phyloP scores from a whole-genome alignment of 768 basidiomycete genomes.

The Dioszegia crocea region DNA sequence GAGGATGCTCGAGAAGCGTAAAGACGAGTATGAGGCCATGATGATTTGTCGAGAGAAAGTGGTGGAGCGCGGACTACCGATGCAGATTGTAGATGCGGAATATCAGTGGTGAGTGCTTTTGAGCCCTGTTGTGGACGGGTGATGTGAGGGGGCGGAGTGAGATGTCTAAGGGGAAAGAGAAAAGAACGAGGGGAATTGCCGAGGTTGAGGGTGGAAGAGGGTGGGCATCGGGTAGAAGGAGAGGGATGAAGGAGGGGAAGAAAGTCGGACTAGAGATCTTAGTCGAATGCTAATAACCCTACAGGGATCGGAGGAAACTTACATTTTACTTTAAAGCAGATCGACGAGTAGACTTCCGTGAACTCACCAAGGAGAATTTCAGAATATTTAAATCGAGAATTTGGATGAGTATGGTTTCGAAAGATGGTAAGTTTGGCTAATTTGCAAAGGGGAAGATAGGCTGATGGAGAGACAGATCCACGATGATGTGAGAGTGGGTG shows the following conservation, averaged over 20 bases:
- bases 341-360: constrained; percentile 84
- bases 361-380: constrained; percentile 91
- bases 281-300: neutral
- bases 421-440: constrained; percentile 28
- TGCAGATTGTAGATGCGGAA: constrained; percentile 98
- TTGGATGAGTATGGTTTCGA: constrained; percentile 43
- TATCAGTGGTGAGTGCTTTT: constrained; percentile 89
- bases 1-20: constrained; percentile 71
- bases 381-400: constrained; percentile 53
- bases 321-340: constrained; percentile 98
- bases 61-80: constrained; percentile 85
- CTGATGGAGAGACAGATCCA: too few species aligned
- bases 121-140: neutral
- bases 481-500: too few species aligned
- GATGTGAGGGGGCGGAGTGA: too few species aligned
- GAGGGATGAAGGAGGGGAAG: too few species aligned
- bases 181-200: too few species aligned
- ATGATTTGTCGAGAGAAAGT: constrained; percentile 89
- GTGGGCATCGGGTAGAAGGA: too few species aligned
- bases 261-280: too few species aligned
- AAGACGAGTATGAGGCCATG: constrained; percentile 88
- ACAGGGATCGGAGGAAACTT: constrained; percentile 92
- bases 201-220: too few species aligned
- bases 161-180: too few species aligned
- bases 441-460: too few species aligned